These are phyloP conservation scores for Staphylotrichum longicolle DNA, from an alignment of 495 filamentous ascomycete species.

Conservation along the genomic window DNA sequence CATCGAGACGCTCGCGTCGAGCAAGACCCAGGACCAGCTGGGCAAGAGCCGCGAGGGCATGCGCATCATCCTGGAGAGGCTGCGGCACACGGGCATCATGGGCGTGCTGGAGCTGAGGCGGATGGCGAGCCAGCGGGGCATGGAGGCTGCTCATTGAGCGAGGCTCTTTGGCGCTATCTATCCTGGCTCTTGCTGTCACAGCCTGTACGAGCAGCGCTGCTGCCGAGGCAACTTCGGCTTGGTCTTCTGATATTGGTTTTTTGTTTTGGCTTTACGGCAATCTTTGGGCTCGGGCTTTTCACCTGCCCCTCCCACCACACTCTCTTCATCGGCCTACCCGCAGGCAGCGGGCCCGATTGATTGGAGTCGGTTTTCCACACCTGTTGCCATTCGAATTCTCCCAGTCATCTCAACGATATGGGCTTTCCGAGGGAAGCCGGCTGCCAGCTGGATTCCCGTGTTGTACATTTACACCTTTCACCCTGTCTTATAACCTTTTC, in stretches of 20 bases:
- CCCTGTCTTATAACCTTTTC: constrained; percentile 12
- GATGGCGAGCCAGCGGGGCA: constrained; percentile 31
- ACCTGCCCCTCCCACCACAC: not conserved
- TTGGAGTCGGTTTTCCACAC: not conserved
- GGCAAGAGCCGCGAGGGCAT: constrained; percentile 91
- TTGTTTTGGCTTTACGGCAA: not conserved
- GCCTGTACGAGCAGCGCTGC: not conserved
- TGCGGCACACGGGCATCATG: constrained; percentile 74
- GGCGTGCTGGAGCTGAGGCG: constrained; percentile 85
- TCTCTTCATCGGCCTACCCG: not conserved
- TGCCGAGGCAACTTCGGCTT: not conserved
- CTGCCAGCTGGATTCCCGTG: constrained; percentile 5
- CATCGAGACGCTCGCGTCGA: constrained; percentile 85
- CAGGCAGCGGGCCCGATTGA: not conserved
- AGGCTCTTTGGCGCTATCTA: not conserved
- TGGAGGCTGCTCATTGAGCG: constrained; percentile 21
- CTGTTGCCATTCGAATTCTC: not conserved
- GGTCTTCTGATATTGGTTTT: not conserved
- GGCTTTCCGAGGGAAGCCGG: constrained; percentile 12
- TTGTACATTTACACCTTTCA: constrained; percentile 20
- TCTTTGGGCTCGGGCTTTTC: not conserved
- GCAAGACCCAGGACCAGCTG: constrained; percentile 77
- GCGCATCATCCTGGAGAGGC: constrained; percentile 84
- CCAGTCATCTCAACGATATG: not conserved
- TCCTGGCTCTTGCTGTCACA: not conserved